Evolutionary conservation across 2,329 filamentous ascomycete species (phyloP), one percentile per base, ranked within the genome.

Genomic region (Coniochaeta sp.): DNA sequence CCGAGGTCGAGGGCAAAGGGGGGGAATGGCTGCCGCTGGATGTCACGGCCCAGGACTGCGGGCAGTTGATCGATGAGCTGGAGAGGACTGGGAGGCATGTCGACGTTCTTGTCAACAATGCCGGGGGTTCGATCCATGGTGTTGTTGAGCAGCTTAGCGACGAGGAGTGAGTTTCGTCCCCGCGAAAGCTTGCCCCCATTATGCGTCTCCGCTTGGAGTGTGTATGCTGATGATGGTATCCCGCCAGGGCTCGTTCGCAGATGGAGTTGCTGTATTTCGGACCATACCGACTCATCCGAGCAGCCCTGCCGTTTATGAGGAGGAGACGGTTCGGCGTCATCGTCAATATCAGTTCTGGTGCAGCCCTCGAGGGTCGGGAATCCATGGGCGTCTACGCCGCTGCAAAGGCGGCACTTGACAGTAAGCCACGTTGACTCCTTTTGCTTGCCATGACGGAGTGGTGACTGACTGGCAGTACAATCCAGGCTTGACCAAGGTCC

Each of bases 71-170:
- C n/a, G 50, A 47, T 5, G 42, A 51, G 8, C 58, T 75, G 0
- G 69, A 73, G 47, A 55, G 58, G 0, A 55, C 57, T 27, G 64
- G 67, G 28, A 55, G 57, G 12, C 49, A 60, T 1, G 70, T 81
- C 35, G 77, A 81, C 42, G 67, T 78, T 3, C 62, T 81, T 4
- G 69, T 80, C 38, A 81, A 80, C 56, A 76, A 77, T 52, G 76
- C 78, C 2, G 78, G 72, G 3, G 71, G 65, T 50, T 68, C 67
- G 14, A 62, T 75, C 9, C 61, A 70, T 14, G 42, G 22, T 16
- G 20, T 30, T 14, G 32, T 38, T 0, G 76, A 79, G 61, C 56
- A 56, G 1, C 65, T 68, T 49, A 67, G 60, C 18, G 73, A 77
- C 49, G 65, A 67, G 13, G 73, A 78, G 38, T 42, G 38, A 42